phyloP scores from a whole-genome alignment of 164 flowering plant species.

The Paratinospora sagittata region DNA sequence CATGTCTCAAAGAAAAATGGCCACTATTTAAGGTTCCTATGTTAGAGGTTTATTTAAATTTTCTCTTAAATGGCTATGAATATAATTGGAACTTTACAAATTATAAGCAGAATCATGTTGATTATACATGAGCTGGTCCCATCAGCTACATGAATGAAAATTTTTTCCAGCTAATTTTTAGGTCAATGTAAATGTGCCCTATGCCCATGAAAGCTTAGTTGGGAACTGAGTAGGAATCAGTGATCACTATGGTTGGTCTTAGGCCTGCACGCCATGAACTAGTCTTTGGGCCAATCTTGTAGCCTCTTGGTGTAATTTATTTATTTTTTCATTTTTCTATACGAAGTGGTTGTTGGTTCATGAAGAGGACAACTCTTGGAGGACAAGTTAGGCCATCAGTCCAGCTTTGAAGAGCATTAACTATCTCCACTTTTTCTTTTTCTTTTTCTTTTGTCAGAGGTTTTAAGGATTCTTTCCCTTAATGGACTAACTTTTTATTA shows the following conservation, averaged over 20 bases:
- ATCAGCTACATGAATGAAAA: not conserved
- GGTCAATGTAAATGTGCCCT: not conserved
- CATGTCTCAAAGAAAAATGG: too few relatives aligned
- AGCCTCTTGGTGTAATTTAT: not conserved
- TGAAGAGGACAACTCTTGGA: not conserved
- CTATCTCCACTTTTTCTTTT: not conserved
- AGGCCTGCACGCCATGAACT: not conserved
- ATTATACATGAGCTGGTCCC: not conserved
- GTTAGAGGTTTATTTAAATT: too few relatives aligned
- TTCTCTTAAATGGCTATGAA: too few relatives aligned
- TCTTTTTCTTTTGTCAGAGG: too few relatives aligned
- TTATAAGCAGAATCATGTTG: too few relatives aligned
- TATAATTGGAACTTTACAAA: too few relatives aligned
- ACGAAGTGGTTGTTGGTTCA: not conserved
- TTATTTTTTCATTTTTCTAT: not conserved
- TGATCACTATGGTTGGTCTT: not conserved
- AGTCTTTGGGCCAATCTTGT: not conserved
- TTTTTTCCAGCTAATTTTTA: not conserved
- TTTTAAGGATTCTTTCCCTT: too few relatives aligned
- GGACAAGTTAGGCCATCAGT: not conserved
- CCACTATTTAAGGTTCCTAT: too few relatives aligned
- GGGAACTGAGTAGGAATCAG: not conserved
- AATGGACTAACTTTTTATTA: not conserved
- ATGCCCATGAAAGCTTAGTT: not conserved
- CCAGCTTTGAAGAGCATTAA: slow-evolving; percentile 1